Conservation (phyloP, 2,329 filamentous ascomycete genomes). For the Lomentospora prolificans region DNA sequence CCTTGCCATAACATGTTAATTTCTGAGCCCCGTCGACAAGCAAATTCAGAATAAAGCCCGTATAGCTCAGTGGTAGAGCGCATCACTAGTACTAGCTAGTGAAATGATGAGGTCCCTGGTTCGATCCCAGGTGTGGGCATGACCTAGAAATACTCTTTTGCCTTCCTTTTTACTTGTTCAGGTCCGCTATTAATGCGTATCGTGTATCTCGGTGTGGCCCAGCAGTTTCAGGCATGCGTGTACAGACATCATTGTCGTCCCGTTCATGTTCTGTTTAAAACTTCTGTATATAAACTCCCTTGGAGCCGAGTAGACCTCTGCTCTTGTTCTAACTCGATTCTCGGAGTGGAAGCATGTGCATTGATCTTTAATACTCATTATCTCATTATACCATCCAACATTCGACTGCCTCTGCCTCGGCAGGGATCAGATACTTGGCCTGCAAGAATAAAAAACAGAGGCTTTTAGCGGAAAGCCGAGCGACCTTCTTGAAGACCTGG, state of each 20-base stretch:
- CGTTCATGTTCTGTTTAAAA: no score
- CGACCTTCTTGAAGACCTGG: background rate
- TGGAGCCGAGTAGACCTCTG: background rate
- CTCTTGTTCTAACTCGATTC: background rate
- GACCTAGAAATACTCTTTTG: background rate
- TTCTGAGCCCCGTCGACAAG: background rate
- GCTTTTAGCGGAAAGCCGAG: background rate
- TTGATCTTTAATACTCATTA: background rate
- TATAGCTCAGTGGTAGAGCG: constrained; percentile 6
- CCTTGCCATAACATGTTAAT: background rate
- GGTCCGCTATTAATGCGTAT: background rate
- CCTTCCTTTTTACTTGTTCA: background rate
- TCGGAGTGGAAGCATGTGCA: background rate
- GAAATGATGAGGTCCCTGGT: constrained; percentile 4
- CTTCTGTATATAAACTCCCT: no score
- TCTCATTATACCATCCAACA: constrained; percentile 1
- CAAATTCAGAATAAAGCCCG: background rate
- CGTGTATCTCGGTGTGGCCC: no score
- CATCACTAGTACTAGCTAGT: constrained; percentile 2
- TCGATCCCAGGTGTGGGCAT: constrained; percentile 3
- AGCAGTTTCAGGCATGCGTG: no score
- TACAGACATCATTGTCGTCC: no score
- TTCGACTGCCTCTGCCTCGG: constrained; percentile 2
- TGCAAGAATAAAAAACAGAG: background rate
- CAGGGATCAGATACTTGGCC: constrained; percentile 3